phyloP scores from a whole-genome alignment of 1,284 basidiomycete genomes.

The Laetiporus sulphureus region DNA sequence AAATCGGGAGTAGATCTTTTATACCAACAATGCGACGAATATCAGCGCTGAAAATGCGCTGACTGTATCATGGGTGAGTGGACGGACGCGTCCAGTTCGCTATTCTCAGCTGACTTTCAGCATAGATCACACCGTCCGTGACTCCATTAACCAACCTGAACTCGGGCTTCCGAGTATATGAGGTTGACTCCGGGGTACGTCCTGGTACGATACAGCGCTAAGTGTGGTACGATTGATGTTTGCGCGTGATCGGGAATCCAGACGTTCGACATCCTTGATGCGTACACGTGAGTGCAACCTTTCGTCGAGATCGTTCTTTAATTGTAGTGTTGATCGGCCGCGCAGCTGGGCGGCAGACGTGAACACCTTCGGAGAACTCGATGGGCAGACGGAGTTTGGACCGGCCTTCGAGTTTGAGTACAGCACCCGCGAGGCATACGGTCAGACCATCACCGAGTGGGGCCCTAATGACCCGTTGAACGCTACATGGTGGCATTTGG shows the following conservation, averaged over 20 bases:
- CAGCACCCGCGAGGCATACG: conserved; percentile 64
- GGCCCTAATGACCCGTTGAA: conserved; percentile 64
- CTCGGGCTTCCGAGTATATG: conserved; percentile 75
- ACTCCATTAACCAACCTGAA: conserved; percentile 73
- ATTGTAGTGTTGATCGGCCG: background rate
- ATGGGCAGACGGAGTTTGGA: conserved; percentile 46
- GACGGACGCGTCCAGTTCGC: no score
- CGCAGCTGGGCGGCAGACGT: conserved; percentile 61
- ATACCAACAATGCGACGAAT: conserved; percentile 64
- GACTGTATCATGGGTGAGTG: conserved; percentile 46
- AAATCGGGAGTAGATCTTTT: conserved; percentile 52
- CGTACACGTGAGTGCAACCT: conserved; percentile 49
- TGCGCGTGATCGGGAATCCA: conserved; percentile 18
- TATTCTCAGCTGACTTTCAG: no score
- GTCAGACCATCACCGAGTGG: conserved; percentile 58
- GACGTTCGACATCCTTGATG: conserved; percentile 72
- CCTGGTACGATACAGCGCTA: no score
- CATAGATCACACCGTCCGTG: conserved; percentile 59
- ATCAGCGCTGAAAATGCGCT: conserved; percentile 51
- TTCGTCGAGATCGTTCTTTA: conserved; percentile 2
- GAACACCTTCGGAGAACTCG: conserved; percentile 48
- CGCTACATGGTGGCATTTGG: conserved; percentile 78
- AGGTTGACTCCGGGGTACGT: conserved; percentile 65
- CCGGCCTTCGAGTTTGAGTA: conserved; percentile 70
- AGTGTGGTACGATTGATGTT: background rate